Conservation (phyloP, 305 asterid genomes). For the Caryopteris hybrid region DNA sequence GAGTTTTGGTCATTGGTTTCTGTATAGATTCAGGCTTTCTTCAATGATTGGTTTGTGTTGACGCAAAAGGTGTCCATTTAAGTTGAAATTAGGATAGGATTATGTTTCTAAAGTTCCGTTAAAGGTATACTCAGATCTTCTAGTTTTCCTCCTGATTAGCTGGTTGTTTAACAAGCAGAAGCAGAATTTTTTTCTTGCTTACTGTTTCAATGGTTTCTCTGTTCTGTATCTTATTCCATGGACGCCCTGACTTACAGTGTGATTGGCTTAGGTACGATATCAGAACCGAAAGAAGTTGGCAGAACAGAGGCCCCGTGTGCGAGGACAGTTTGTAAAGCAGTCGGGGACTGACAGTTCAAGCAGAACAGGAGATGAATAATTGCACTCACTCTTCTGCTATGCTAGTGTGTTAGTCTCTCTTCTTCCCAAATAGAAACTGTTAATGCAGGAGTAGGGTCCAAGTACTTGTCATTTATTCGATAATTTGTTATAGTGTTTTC, state of each 20-base stretch:
- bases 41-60: no score
- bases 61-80: neutral
- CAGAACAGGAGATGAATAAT: slow-evolving; percentile 36
- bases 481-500: neutral
- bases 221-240: neutral
- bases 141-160: neutral
- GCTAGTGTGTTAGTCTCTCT: slow-evolving; percentile 9
- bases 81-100: neutral
- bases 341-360: slow-evolving; percentile 31
- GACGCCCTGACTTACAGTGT: neutral
- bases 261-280: slow-evolving; percentile 41
- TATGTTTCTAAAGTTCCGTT: neutral
- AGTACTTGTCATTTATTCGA: slow-evolving; percentile 3
- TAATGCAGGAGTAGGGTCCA: slow-evolving; percentile 6
- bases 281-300: slow-evolving; percentile 56
- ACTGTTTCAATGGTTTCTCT: neutral
- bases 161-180: neutral
- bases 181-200: neutral
- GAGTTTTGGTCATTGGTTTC: neutral
- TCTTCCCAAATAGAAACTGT: slow-evolving; percentile 10
- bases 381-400: neutral
- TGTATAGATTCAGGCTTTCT: neutral
- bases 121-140: neutral
- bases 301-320: slow-evolving; percentile 58
- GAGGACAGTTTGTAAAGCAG: slow-evolving; percentile 55